Base-by-base conservation (phyloP, 2,329 filamentous ascomycete genomes). In the Diaporthe aspalathi region DNA sequence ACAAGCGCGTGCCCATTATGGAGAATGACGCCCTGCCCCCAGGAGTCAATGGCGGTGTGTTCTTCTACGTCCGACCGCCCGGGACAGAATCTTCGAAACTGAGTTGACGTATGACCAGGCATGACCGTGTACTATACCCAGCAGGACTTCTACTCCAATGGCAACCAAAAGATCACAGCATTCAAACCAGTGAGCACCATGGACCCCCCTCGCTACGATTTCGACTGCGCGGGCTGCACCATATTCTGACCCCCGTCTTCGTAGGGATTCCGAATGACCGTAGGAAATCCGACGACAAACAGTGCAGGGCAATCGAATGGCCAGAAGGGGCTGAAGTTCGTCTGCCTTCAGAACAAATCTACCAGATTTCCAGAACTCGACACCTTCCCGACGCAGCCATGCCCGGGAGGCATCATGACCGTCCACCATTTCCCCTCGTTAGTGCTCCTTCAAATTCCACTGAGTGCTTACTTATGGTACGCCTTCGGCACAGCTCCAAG, bases 111-210 rank as follows among this genome's bases (percentile, higher is more conserved):
- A 4, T 22, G 35, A 1, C 3, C 4, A 65, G 60, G 60, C 5
- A 82, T 83, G 75, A 82, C 82, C 9, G 77, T 84, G 22, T 84
- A 84, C 76, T 84, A 84, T 67, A 79, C 82, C 8, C 79, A 81
- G 72, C 79, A 82, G 43, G 79, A 79, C 65, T 83, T 83, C 75
- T 80, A 78, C 73, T 80, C 78, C 14, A 81, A 81, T 22, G 81
- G 81, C 27, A 83, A 83, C 70, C 76, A 78, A 63, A 80, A 80
- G 74, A 79, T 83, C 43, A 83, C 80, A 7, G 79, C 81, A n/a
- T 83, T 83, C 76, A 49, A 49, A 29, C 79, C 75, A 73, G 76
- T 77, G 53, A 76, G 78, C 73, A 60, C 75, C 16, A 32, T 16
- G 12, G 8, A 9, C 29, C 20, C 1, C 9, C 35, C 32, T 35